Conservation (phyloP, 2,329 filamentous ascomycete genomes). For the Nemania bipapillata region DNA sequence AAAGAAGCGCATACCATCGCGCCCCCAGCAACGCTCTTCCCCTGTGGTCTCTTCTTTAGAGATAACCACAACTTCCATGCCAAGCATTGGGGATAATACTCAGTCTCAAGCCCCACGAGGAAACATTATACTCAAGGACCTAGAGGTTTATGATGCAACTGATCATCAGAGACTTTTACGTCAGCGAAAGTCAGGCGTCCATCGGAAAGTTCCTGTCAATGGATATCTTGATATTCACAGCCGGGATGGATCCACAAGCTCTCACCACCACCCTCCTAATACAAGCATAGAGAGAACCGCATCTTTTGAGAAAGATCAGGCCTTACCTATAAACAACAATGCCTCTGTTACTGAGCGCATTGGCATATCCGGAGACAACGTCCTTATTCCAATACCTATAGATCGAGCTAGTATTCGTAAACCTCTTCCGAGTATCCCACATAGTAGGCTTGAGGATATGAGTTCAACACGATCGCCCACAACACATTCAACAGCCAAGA, state of each 20-base stretch:
- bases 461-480: background rate
- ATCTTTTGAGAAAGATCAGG: background rate
- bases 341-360: background rate
- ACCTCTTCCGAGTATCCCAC: slow-evolving; percentile 32
- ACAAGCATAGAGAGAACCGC: background rate
- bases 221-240: background rate
- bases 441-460: background rate
- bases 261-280: background rate
- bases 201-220: background rate
- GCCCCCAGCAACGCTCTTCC: background rate
- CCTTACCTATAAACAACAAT: background rate
- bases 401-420: slow-evolving; percentile 25
- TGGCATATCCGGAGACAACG: background rate
- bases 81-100: background rate
- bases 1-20: slow-evolving; percentile 1
- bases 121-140: slow-evolving; percentile 42
- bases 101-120: slow-evolving; percentile 20
- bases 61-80: background rate
- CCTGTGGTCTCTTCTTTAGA: background rate
- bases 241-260: background rate
- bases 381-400: background rate
- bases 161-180: slow-evolving; percentile 29
- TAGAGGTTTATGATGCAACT: slow-evolving; percentile 44
- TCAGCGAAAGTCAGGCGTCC: background rate
- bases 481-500: background rate